Base-by-base conservation (phyloP, 1,284 basidiomycete genomes). In the Flammula alnicola region DNA sequence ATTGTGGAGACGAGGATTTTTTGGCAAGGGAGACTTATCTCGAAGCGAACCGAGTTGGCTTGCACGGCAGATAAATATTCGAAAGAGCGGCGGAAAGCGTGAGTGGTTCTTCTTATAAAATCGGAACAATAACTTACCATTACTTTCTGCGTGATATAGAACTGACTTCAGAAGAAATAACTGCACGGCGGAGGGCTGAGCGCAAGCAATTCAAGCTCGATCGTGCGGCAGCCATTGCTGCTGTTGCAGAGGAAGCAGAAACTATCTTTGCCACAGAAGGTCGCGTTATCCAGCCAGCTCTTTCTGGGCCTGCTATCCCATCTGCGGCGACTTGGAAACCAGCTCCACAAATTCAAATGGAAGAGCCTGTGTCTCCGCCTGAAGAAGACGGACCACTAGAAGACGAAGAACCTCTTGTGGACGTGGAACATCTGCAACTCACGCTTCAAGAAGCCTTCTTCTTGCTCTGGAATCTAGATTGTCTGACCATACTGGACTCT, bases 41-140 rank as follows among this genome's bases (percentile, higher is more conserved):
- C 73, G 97, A 46, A 96, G 93, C 67, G 97, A 99, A 68, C 96
- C 96, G 1, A 94, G 86, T 40, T 99, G 96, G 97, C 74, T 87
- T 55, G 81, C 81, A 26, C 77, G 91, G 52, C 84, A 89, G 58
- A 73, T 88, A 31, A 91, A 90, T 63, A 75, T 83, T 12, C 68
- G 69, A 54, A 78, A 72, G 58, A 75, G 70, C 40, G 78, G 78
- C 20, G 78, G 80, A 58, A 83, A 81, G 71, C 77, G 86, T 84
- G 62, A 52, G 79, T 32, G 11, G 27, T 26, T 47, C 38, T 33
- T 39, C 27, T 39, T 23, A 32, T 35, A 25, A 41, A 10, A 37
- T 29, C 17, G n/a, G n/a, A n/a, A n/a, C n/a, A n/a, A 26, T 38
- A 49, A 41, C 30, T 45, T 51, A n/a, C n/a, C 37, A 55, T 40